Conservation (phyloP, 1,139 yeast species). For the Entelexis sorbosivorans region DNA sequence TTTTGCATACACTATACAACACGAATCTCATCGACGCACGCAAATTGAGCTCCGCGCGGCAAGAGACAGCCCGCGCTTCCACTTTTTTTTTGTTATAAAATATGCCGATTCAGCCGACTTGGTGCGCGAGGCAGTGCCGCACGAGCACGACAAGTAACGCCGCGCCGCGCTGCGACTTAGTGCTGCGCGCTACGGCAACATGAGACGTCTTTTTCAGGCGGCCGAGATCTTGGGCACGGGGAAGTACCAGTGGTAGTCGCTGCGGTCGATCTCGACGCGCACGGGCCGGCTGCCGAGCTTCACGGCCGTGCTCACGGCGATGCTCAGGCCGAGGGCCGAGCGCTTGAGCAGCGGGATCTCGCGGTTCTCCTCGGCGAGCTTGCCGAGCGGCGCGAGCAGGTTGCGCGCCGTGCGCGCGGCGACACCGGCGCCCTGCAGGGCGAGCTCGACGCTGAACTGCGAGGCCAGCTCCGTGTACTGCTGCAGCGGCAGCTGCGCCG, state of each 20-base stretch:
- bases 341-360: conserved; percentile 29
- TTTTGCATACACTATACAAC: too few relatives aligned
- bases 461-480: conserved; percentile 17
- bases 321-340: conserved; percentile 28
- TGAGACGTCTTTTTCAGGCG: too few relatives aligned
- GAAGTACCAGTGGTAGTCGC: conserved; percentile 30
- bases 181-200: too few relatives aligned
- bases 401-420: conserved; percentile 18
- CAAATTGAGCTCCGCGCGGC: too few relatives aligned
- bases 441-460: conserved; percentile 16
- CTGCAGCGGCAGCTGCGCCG: conserved; percentile 46
- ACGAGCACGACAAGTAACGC: too few relatives aligned
- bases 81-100: too few relatives aligned
- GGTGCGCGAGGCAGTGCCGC: too few relatives aligned
- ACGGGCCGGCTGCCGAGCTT: conserved; percentile 13
- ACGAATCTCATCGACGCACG: too few relatives aligned
- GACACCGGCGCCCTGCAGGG: conserved; percentile 21
- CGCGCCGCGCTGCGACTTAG: neutral
- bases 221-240: conserved; percentile 25
- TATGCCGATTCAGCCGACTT: too few relatives aligned
- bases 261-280: conserved; percentile 18
- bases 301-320: conserved; percentile 23
- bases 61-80: too few relatives aligned
- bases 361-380: conserved; percentile 22
- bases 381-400: conserved; percentile 20